A percentile compares a stretch with the other conserved stretches of the same genome.
phyloP scores from a whole-genome alignment of 306 rosid genomes.

The Pterocarpus santalinus region DNA sequence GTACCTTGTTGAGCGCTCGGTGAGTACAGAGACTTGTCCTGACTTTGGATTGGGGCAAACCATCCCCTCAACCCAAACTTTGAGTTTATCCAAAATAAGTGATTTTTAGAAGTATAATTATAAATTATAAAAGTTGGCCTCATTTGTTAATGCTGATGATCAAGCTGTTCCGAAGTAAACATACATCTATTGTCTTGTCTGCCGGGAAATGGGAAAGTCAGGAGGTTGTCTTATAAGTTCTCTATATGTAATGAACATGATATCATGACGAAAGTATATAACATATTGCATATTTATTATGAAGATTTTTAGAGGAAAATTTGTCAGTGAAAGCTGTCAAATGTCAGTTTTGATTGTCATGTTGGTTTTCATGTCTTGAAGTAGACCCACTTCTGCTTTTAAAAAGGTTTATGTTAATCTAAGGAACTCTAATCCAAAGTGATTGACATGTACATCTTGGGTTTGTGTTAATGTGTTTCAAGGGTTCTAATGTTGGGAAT shows the following conservation, averaged over 20 bases:
- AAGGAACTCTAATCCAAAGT: neutral
- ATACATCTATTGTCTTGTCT: slow-evolving; percentile 9
- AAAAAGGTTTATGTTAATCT: neutral
- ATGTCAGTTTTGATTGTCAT: slow-evolving; percentile 3
- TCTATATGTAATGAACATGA: neutral
- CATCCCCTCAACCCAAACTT: no score
- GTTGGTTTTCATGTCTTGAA: neutral
- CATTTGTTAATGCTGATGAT: neutral
- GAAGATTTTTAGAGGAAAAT: slow-evolving; percentile 5
- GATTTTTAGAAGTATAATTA: neutral
- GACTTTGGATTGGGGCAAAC: no score
- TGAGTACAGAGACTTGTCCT: no score
- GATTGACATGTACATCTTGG: neutral
- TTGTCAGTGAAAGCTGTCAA: neutral
- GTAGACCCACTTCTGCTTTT: slow-evolving; percentile 8
- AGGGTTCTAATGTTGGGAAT: slow-evolving; percentile 13
- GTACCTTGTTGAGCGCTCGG: no score
- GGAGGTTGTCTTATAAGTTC: neutral
- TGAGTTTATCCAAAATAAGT: no score
- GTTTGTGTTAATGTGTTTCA: slow-evolving; percentile 6
- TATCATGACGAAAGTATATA: neutral
- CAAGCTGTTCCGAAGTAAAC: slow-evolving; percentile 19
- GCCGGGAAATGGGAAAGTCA: neutral
- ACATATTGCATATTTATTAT: neutral
- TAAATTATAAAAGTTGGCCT: neutral